A percentile compares a stretch with the other conserved stretches of the same genome.
These are phyloP conservation scores for Clathrus columnatus DNA, from an alignment of 768 basidiomycete genomes.

Conservation along the genomic window DNA sequence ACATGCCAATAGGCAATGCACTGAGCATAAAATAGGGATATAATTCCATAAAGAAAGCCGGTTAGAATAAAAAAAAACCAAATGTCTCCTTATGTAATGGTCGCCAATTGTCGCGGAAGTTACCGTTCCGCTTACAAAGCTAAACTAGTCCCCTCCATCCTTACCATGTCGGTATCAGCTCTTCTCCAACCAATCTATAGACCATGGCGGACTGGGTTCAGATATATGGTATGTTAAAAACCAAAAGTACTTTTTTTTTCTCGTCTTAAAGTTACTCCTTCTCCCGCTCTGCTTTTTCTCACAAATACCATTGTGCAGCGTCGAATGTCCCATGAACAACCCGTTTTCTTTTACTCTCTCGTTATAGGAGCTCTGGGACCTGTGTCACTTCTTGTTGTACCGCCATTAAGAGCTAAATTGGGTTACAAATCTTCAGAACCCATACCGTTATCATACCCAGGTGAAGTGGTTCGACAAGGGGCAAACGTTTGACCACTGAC, in stretches of 20 bases:
- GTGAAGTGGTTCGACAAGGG: slow-evolving; percentile 30
- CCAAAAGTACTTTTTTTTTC: background rate
- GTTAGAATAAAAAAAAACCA: no score
- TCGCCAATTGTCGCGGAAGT: no score
- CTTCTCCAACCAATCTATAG: background rate
- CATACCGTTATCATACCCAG: slow-evolving; percentile 69
- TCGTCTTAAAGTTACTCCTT: no score
- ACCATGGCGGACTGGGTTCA: background rate
- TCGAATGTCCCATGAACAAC: slow-evolving; percentile 73
- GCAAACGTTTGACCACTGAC: background rate
- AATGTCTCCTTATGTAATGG: no score
- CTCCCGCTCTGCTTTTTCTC: background rate
- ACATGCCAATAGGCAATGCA: no score
- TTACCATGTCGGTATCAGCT: background rate
- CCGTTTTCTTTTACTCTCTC: slow-evolving; percentile 84
- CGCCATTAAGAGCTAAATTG: slow-evolving; percentile 68
- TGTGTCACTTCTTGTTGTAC: slow-evolving; percentile 59
- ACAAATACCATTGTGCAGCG: slow-evolving; percentile 48
- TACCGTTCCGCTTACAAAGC: background rate
- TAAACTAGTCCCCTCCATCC: background rate
- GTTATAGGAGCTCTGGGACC: slow-evolving; percentile 70
- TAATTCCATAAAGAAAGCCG: no score
- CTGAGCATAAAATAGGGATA: no score
- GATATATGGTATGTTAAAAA: background rate
- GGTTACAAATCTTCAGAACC: slow-evolving; percentile 64